Evolutionary conservation across 805 yeast species (phyloP), one percentile per base, ranked within the genome.

Genomic region (Saccharomycopsis sp.): DNA sequence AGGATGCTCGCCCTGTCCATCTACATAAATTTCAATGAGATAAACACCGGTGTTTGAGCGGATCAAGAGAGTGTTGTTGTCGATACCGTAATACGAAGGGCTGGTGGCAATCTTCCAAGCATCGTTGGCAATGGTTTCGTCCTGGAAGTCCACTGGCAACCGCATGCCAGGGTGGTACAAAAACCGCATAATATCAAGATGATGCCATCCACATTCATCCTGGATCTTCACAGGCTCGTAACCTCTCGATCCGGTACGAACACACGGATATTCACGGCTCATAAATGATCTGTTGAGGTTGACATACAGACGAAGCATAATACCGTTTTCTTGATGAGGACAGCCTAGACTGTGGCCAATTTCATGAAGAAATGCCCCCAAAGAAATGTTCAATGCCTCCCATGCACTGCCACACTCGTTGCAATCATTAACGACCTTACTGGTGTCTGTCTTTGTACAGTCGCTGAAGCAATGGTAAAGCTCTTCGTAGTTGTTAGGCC

Each of bases 311-410:
- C 97, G 77, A 44, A 90, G 72, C 98, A 93, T 94, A 25, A 93
- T 87, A 19, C 98, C 98, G 64, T 78, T 75, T 14, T 85, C 87
- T 70, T 91, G 94, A 72, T 93, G 98, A 0, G 98, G 97, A 63
- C 93, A 87, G 0, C 97, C 97, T 49, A 93, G 75, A 25, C 83
- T 73, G 69, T 93, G 98, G 1, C 99, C 98, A 55, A 93, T 86
- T 69, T 93, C 98, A 70, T 93, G 98, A 86, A 92, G 78, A 65
- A 91, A 92, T 0, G 98, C 97, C 52, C 99, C 98, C 65, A 89
- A 68, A 1, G 97, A 89, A 42, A 93, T 80, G 60, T 87, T 86
- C 52, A 87, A 72, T 66, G 96, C 87, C 71, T 93, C 97, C 97
- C 97, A 94, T 58, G 86, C 80, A 1, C 96, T 79, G 0, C 94